Evolutionary conservation across 2,329 filamentous ascomycete genomes (phyloP), one percentile per base, ranked within the genome.

Genomic region (Raffaelea ambrosiae): DNA sequence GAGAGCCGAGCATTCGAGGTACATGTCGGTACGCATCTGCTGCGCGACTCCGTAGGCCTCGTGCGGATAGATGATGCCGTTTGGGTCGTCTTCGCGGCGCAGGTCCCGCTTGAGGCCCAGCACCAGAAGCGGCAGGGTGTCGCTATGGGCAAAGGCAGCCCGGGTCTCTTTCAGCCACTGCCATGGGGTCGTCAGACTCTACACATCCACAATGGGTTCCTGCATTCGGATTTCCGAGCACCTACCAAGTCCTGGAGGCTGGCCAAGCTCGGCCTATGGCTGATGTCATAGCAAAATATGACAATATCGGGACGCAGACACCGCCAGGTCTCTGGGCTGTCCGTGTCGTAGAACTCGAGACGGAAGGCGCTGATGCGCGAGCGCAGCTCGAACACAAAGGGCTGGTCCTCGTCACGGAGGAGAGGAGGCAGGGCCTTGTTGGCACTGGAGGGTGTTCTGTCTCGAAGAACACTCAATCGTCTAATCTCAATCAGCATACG

Each of bases 1-100:
- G 43, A 73, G 63, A 7, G 79, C 77, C 2, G 77, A 81, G 62
- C 79, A 83, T 56, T 83, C 79, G 59, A 81, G 72, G 55, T 83
- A 83, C 53, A 74, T 75, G 61, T 83, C 79, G 42, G 71, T 77
- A 46, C 79, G 66, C 68, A 83, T 69, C 53, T 73, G 70, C 56
- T 81, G 77, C 20, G 79, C 72, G 44, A 72, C 59, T 22, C 68
- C 68, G 56, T 79, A 77, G 1, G 69, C 79, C 60, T 83, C 79
- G 51, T 82, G 73, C 11, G 79, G 79, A 51, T 78, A 76, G 45
- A 82, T 77, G 53, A 76, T 72, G 26, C 77, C 77, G 50, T 79
- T 78, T 2, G 76, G 76, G 55, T 82, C 77, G 13, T 66, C 64
- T 51, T 79, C 76, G 2, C 73, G 76, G 48, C 76, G 66, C 46